These are phyloP conservation scores for Saccharomycopsis vini DNA, from an alignment of 805 yeast genomes.

Conservation along the genomic window DNA sequence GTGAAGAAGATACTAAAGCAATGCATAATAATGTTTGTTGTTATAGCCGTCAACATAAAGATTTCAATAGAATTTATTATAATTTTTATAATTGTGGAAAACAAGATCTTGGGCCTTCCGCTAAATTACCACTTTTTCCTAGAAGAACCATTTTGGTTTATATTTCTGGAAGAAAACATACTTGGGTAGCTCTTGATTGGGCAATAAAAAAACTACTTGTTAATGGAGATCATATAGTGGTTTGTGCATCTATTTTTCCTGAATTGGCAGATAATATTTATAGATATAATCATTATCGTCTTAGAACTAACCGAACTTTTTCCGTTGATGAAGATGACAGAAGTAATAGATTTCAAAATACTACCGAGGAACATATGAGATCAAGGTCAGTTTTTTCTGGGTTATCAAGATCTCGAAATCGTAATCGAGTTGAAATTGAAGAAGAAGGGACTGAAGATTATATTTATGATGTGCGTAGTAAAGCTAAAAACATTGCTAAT, in stretches of 20 bases:
- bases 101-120: constrained; percentile 1
- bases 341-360: no score
- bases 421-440: background rate
- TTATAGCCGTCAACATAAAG: constrained; percentile 37
- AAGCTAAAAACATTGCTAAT: constrained; percentile 42
- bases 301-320: no score
- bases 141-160: constrained; percentile 52
- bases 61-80: constrained; percentile 39
- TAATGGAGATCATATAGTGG: constrained; percentile 59
- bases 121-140: constrained; percentile 34
- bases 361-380: no score
- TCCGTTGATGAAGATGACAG: no score
- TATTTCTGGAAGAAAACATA: constrained; percentile 61
- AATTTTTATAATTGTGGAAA: constrained; percentile 26
- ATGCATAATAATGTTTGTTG: constrained; percentile 20
- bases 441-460: background rate
- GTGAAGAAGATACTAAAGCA: constrained; percentile 8
- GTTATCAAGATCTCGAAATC: background rate
- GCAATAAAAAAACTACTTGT: constrained; percentile 43
- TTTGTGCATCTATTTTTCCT: constrained; percentile 44
- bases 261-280: constrained; percentile 22
- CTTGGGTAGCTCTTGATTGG: constrained; percentile 82
- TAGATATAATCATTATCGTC: no score
- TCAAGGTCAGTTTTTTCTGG: background rate
- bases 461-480: constrained; percentile 27